These are phyloP conservation scores for Sarocladium strictum DNA, from an alignment of 2,329 filamentous ascomycete genomes.

Conservation along the genomic window DNA sequence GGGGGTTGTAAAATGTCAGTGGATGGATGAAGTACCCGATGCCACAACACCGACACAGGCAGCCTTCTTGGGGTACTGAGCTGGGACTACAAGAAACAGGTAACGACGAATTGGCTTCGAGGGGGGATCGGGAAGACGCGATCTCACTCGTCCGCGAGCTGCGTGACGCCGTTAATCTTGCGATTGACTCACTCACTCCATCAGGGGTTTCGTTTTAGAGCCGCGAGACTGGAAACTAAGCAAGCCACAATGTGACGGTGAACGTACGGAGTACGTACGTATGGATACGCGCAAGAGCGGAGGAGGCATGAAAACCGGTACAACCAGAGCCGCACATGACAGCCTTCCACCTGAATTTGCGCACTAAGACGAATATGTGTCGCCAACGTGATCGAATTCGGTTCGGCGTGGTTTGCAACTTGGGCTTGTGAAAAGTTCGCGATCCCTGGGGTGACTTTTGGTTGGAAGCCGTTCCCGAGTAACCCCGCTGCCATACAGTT, in stretches of 20 bases:
- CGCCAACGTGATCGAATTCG: neutral
- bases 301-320: neutral
- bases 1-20: too few species aligned
- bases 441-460: neutral
- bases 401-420: neutral
- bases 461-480: neutral
- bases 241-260: conserved; percentile 1
- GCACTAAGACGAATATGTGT: neutral
- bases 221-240: neutral
- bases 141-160: too few species aligned
- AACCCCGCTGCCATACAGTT: neutral
- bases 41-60: too few species aligned
- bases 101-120: too few species aligned
- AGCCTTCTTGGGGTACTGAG: too few species aligned
- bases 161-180: too few species aligned
- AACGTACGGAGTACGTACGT: neutral
- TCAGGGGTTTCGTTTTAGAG: neutral
- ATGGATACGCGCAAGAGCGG: neutral
- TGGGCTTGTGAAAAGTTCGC: too few species aligned
- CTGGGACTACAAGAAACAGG: too few species aligned
- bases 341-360: neutral
- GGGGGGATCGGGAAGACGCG: too few species aligned
- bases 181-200: neutral
- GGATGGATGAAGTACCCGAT: too few species aligned
- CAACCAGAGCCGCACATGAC: neutral